Evolutionary conservation across 225 moss, liverwort and hornwort genomes (phyloP), one percentile per base, ranked within the genome.

Genomic region (Pseudisothecium myosuroides): DNA sequence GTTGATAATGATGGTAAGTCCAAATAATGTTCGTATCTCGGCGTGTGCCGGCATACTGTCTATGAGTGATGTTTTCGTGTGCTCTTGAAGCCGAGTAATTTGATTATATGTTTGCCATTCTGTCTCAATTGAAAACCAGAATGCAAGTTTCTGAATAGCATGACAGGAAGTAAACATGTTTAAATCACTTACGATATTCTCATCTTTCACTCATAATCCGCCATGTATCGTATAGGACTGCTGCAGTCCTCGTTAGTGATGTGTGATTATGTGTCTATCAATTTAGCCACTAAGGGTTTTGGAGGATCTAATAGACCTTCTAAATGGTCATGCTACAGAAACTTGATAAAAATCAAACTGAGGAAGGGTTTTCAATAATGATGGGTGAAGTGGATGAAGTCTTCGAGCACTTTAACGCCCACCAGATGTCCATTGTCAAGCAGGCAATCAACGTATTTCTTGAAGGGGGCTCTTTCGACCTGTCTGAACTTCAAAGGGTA

Each of bases 381-480:
- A 88, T 96, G 49, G 91, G 89, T 81, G 96, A 97, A 93, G 91
- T 98, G 34, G 91, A 94, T 86, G 96, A 92, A 47, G 89, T 96
- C 65, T 96, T 98, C 36, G 88, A 91, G 29, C 92, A 90, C 74
- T 96, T 96, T 39, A 96, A 94, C 88, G 59, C 91, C 47, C 95
- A 97, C 4, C 97, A 96, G 68, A 88, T 95, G 54, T 90, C 91
- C 31, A 92, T 98, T 39, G 60, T 96, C 80, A 97, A 95, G 91
- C 94, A 96, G 58, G 88, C 97, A 52, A 77, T 98, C 58, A 93
- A 87, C 27, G 76, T 89, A 66, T 95, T 90, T 63, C 90, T 93
- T 75, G 97, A 95, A 88, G 93, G 94, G 73, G 90, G 93, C 49
- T 81, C 89, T 76, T 87, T 94, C 36, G 95, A 95, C 73, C 52